Evolutionary conservation across 306 rosid genomes (phyloP).

Genomic region (Hippophae gyantsensis): DNA sequence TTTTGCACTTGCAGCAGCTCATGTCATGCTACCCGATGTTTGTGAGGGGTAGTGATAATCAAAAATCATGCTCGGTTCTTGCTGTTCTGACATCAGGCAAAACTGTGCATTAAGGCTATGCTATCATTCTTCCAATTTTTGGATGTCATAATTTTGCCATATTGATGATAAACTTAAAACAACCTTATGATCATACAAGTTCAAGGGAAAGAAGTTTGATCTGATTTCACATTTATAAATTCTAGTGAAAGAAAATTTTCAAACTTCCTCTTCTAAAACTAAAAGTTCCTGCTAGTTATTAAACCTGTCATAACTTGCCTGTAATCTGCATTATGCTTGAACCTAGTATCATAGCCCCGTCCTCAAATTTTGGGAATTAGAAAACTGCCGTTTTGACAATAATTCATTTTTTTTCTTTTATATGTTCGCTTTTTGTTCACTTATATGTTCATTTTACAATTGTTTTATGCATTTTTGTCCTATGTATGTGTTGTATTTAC

Average conservation of each 20-base stretch:
- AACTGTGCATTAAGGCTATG: conserved; percentile 38
- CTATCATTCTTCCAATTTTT: conserved; percentile 44
- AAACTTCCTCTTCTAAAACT: background rate
- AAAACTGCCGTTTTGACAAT: too few species aligned
- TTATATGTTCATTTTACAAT: too few species aligned
- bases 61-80: conserved; percentile 24
- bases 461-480: too few species aligned
- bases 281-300: background rate
- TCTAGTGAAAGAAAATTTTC: conserved; percentile 16
- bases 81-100: conserved; percentile 24
- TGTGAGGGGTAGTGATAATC: conserved; percentile 36
- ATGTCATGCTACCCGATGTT: conserved; percentile 27
- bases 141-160: conserved; percentile 30
- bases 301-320: background rate
- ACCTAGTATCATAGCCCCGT: too few species aligned
- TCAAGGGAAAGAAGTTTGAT: conserved; percentile 13
- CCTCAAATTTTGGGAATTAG: too few species aligned
- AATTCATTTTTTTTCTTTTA: too few species aligned
- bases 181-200: conserved; percentile 20
- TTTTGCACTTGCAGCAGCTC: conserved; percentile 28
- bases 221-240: conserved; percentile 1
- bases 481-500: too few species aligned
- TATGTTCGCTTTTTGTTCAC: too few species aligned
- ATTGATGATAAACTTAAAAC: conserved; percentile 30
- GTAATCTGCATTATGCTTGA: too few species aligned